Evolutionary conservation across 768 basidiomycete genomes (phyloP).

Genomic region (Suillus occidentalis): DNA sequence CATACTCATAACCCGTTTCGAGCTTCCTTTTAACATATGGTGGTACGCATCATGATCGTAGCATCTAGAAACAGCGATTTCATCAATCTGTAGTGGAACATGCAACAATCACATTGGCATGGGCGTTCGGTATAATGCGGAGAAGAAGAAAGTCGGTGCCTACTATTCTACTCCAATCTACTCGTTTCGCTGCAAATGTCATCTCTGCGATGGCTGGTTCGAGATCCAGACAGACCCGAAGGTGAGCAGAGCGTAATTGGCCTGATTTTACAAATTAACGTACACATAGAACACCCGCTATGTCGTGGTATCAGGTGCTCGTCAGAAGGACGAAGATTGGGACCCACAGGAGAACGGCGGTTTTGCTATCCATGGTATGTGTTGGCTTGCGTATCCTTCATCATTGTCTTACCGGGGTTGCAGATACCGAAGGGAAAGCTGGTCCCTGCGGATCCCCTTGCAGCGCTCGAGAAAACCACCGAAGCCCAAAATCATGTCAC

Average conservation of each 20-base stretch:
- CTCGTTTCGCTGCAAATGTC: constrained; percentile 97
- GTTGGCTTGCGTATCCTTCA: background rate
- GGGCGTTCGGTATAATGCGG: constrained; percentile 99
- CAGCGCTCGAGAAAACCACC: constrained; percentile 85
- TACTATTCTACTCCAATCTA: constrained; percentile 96
- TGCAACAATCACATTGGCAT: constrained; percentile 98
- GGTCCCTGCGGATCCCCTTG: constrained; percentile 80
- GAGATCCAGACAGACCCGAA: constrained; percentile 98
- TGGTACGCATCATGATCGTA: constrained; percentile 54
- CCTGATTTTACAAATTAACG: background rate
- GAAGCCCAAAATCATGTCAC: constrained; percentile 70
- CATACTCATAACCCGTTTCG: constrained; percentile 93
- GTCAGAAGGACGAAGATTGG: constrained; percentile 96
- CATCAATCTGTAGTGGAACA: constrained; percentile 59
- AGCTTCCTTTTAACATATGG: constrained; percentile 96
- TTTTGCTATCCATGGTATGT: constrained; percentile 79
- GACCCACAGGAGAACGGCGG: constrained; percentile 95
- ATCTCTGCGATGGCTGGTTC: constrained; percentile 95
- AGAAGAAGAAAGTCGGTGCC: constrained; percentile 94
- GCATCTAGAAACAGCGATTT: constrained; percentile 5
- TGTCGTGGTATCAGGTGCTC: constrained; percentile 89
- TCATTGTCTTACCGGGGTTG: constrained; percentile 6
- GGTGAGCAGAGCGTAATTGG: constrained; percentile 42
- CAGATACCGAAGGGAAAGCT: constrained; percentile 69
- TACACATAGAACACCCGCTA: constrained; percentile 86